phyloP scores from a whole-genome alignment of 225 moss, liverwort and hornwort species.

The Climacium dendroides region DNA sequence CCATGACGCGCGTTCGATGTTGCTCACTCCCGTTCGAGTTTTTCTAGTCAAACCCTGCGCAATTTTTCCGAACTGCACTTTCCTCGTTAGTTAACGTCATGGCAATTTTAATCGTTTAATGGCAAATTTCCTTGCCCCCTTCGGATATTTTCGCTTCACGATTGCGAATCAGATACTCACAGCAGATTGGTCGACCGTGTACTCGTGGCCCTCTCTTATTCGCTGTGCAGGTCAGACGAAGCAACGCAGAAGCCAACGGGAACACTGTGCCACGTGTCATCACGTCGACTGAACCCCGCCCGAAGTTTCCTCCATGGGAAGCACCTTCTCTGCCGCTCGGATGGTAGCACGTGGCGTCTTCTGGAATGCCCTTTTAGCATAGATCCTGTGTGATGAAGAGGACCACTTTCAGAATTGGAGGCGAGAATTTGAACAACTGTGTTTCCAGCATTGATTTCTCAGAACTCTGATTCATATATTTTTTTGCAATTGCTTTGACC shows the following conservation, averaged over 20 bases:
- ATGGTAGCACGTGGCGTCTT: background rate
- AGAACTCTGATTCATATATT: background rate
- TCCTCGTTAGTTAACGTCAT: background rate
- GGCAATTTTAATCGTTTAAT: background rate
- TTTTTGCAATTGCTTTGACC: background rate
- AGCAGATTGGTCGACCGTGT: background rate
- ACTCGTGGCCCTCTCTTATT: background rate
- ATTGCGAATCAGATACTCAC: background rate
- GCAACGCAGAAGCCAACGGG: background rate
- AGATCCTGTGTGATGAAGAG: background rate
- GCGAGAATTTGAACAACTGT: background rate
- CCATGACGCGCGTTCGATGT: background rate
- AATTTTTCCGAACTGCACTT: too few species aligned
- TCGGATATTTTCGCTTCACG: background rate
- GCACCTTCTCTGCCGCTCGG: background rate
- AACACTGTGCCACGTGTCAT: background rate
- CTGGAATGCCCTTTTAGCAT: background rate
- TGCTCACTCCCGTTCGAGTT: background rate
- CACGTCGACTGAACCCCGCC: background rate
- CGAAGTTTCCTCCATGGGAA: background rate
- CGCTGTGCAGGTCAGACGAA: background rate
- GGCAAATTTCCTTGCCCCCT: too few species aligned
- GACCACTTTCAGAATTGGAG: background rate
- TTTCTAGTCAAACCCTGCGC: too few species aligned
- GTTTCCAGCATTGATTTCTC: background rate